These are phyloP conservation scores for Exobasidium cylindrosporum DNA, from an alignment of 1,284 basidiomycete genomes.

Conservation along the genomic window DNA sequence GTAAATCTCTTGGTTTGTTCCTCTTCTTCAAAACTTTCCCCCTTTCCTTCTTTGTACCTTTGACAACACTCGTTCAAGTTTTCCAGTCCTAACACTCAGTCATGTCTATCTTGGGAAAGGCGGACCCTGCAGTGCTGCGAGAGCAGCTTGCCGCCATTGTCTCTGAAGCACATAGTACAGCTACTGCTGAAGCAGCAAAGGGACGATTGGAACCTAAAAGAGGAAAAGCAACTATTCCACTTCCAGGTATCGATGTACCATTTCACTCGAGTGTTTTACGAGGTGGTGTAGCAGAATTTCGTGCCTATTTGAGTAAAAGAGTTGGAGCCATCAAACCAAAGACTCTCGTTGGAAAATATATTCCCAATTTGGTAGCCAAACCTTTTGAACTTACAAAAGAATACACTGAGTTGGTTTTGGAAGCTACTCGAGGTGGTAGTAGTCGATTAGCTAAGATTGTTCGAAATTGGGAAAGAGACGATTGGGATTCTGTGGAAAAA, in stretches of 20 bases:
- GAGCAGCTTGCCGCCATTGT: conserved; percentile 89
- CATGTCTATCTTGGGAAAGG: conserved; percentile 16
- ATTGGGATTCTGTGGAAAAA: conserved; percentile 76
- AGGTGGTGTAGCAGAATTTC: conserved; percentile 97
- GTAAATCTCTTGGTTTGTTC: too few relatives aligned
- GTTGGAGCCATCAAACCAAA: conserved; percentile 71
- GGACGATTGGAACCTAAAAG: conserved; percentile 93
- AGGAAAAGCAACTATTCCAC: conserved; percentile 67
- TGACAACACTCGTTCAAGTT: too few relatives aligned
- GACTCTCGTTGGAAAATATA: conserved; percentile 71
- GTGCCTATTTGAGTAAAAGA: conserved; percentile 91
- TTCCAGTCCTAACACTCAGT: too few relatives aligned
- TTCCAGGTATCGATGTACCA: conserved; percentile 93
- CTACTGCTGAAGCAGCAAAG: conserved; percentile 71
- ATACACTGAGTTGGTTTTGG: conserved; percentile 80
- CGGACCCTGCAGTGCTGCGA: conserved; percentile 77
- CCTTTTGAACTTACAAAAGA: conserved; percentile 86
- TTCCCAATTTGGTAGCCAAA: conserved; percentile 92
- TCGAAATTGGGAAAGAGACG: conserved; percentile 86
- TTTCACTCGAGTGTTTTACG: conserved; percentile 94
- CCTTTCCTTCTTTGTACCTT: too few relatives aligned
- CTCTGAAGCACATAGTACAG: conserved; percentile 73
- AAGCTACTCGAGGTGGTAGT: conserved; percentile 60
- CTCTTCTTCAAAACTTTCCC: too few relatives aligned
- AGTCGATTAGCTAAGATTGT: conserved; percentile 89